Evolutionary conservation across 306 rosid genomes (phyloP).

Genomic region (Sophora flavescens): DNA sequence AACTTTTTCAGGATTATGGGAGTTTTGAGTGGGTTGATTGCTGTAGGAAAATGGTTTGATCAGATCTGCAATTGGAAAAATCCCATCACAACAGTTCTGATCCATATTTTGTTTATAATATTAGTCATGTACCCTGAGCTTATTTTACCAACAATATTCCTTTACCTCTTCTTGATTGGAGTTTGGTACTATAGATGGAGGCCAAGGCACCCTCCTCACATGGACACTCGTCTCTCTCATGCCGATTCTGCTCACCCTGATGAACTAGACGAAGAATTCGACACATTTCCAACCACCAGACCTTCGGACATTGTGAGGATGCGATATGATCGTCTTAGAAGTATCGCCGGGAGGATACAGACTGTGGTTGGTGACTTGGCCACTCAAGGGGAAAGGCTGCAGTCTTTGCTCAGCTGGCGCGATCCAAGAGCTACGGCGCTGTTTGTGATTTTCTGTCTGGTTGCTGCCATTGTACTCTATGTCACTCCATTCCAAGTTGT

Average conservation of each 20-base stretch:
- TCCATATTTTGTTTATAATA: constrained; percentile 85
- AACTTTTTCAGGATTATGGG: constrained; percentile 93
- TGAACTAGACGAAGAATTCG: constrained; percentile 93
- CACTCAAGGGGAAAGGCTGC: constrained; percentile 97
- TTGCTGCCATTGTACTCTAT: constrained; percentile 90
- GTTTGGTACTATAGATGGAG: constrained; percentile 99
- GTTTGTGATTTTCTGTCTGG: constrained; percentile 89
- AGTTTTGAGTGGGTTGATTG: constrained; percentile 89
- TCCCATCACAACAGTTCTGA: constrained; percentile 91
- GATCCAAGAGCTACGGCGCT: constrained; percentile 96
- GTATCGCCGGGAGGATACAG: constrained; percentile 96
- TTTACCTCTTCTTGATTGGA: constrained; percentile 95
- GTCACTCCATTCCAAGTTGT: constrained; percentile 96
- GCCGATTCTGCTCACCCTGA: constrained; percentile 93
- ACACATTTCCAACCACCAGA: constrained; percentile 85
- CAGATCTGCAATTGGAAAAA: constrained; percentile 97
- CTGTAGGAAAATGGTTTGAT: constrained; percentile 98
- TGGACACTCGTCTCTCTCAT: constrained; percentile 96
- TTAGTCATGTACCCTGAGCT: constrained; percentile 98
- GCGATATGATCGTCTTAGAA: constrained; percentile 92
- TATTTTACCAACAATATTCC: constrained; percentile 92
- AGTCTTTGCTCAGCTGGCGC: constrained; percentile 96
- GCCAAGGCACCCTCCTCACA: constrained; percentile 99
- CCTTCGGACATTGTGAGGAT: constrained; percentile 86
- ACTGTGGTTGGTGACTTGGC: constrained; percentile 98